Conservation (phyloP, 2,329 filamentous ascomycete genomes). For the Akanthomyces muscarius region DNA sequence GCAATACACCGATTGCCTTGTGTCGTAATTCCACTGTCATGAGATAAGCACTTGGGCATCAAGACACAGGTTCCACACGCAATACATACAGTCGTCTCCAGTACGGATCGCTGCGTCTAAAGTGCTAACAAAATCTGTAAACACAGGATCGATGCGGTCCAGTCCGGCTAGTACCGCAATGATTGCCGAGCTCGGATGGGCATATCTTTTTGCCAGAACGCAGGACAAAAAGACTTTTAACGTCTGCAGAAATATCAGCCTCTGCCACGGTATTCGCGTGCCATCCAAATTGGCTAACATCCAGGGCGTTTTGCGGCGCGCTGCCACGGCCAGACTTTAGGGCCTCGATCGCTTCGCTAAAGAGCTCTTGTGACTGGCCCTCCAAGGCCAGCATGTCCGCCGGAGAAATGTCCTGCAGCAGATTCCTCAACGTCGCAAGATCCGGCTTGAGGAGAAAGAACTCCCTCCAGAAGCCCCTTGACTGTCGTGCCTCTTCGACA, state of each 20-base stretch:
- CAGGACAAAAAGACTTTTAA: conserved; percentile 82
- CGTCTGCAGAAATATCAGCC: conserved; percentile 54
- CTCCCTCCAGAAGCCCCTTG: conserved; percentile 93
- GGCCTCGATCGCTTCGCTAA: conserved; percentile 66
- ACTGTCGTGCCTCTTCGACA: conserved; percentile 63
- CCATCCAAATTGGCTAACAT: conserved; percentile 49
- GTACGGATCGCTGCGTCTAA: conserved; percentile 80
- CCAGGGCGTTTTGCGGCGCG: conserved; percentile 74
- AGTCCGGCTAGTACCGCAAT: conserved; percentile 86
- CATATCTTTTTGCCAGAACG: conserved; percentile 83
- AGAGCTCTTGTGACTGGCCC: conserved; percentile 73
- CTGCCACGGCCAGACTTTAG: conserved; percentile 59
- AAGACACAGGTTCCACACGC: neutral
- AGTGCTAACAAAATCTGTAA: conserved; percentile 81
- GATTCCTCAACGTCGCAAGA: conserved; percentile 58
- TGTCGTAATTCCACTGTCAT: conserved; percentile 66
- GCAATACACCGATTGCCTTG: conserved; percentile 75
- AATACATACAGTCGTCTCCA: conserved; percentile 61
- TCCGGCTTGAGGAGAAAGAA: conserved; percentile 90
- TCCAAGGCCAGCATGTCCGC: conserved; percentile 75
- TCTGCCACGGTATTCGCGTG: too few relatives aligned
- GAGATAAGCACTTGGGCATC: neutral
- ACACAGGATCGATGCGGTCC: conserved; percentile 79
- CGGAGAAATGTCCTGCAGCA: conserved; percentile 67
- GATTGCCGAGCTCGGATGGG: conserved; percentile 91